Conservation (phyloP, 139 green algal genomes). For the Dunaliella sp. region DNA sequence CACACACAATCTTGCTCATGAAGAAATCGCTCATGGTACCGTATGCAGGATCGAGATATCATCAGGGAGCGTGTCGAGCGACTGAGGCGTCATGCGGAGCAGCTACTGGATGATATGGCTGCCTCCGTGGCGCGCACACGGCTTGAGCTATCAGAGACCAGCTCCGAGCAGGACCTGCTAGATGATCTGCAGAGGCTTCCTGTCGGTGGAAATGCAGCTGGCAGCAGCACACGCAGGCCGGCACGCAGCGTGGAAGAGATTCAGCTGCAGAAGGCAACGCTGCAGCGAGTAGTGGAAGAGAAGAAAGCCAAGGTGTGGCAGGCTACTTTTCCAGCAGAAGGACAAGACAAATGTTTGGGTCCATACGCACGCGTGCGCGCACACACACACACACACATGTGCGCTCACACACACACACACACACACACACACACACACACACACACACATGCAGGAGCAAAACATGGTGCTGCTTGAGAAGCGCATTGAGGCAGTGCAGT, state of each 20-base stretch:
- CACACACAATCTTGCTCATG: too few species aligned
- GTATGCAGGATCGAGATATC: conserved; percentile 4
- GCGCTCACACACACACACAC: too few species aligned
- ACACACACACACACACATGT: too few species aligned
- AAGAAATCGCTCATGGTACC: too few species aligned
- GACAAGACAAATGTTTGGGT: too few species aligned
- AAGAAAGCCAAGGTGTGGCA: background rate
- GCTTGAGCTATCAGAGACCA: background rate
- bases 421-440: too few species aligned
- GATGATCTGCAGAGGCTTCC: background rate
- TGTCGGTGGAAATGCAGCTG: background rate
- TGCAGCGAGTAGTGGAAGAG: background rate
- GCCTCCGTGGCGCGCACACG: background rate
- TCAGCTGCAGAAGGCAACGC: background rate
- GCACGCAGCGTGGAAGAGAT: background rate
- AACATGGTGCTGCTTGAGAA: background rate
- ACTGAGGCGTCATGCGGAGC: background rate
- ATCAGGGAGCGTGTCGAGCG: background rate
- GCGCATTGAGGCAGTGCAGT: background rate
- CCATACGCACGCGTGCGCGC: too few species aligned
- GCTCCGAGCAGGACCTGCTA: background rate
- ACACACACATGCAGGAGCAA: too few species aligned
- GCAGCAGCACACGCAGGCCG: background rate
- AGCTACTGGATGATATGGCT: conserved; percentile 2
- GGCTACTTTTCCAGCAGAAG: too few species aligned